Conservation (phyloP, 2,329 filamentous ascomycete species). For the Xylaria sp. region DNA sequence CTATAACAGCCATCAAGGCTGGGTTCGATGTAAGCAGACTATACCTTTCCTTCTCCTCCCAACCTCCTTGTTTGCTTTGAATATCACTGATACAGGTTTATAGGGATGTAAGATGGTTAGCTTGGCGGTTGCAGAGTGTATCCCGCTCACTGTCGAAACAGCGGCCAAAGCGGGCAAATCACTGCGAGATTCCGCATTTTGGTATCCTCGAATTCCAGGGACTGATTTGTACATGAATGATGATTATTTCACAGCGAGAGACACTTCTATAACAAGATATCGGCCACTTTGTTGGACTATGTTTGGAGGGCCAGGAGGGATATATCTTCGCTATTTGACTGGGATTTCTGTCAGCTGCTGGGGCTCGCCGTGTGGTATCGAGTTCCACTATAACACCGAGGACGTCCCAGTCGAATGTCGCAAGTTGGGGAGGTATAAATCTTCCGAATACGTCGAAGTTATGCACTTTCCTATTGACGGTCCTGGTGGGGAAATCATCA, state of each 20-base stretch:
- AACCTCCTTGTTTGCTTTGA: background rate
- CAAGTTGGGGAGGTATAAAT: background rate
- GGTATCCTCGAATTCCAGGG: background rate
- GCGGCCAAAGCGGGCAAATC: too few relatives aligned
- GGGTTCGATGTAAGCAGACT: background rate
- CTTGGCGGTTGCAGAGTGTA: background rate
- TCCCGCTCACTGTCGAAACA: background rate
- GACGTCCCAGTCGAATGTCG: background rate
- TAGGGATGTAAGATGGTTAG: background rate
- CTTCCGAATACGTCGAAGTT: background rate
- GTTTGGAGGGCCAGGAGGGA: background rate
- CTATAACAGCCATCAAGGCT: background rate
- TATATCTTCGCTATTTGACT: background rate
- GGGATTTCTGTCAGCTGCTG: background rate
- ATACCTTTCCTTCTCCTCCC: background rate
- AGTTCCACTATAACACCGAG: background rate
- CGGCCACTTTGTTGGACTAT: background rate
- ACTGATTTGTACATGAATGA: background rate
- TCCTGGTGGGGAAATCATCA: background rate
- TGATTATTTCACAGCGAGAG: background rate
- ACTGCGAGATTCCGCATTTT: background rate
- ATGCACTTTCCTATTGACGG: background rate
- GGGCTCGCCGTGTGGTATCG: background rate
- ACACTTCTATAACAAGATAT: background rate
- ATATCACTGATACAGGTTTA: background rate